phyloP scores from a whole-genome alignment of 805 yeast genomes.

The Dipodascus albidus region DNA sequence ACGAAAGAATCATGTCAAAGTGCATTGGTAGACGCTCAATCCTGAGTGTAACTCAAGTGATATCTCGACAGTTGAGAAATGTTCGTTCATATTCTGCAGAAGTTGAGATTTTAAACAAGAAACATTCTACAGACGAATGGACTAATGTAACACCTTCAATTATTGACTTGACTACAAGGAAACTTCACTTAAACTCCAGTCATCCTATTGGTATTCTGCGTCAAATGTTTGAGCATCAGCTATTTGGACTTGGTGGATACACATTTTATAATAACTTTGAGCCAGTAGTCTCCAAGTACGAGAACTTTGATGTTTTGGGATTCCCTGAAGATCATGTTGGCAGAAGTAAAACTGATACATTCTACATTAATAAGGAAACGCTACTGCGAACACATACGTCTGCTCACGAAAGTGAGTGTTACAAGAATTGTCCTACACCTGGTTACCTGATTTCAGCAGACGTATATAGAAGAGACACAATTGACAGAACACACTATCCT shows the following conservation, averaged over 20 bases:
- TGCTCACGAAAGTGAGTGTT: slow-evolving; percentile 90
- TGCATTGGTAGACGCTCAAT: background rate
- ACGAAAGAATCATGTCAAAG: background rate
- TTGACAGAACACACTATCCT: slow-evolving; percentile 93
- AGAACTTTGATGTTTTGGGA: slow-evolving; percentile 87
- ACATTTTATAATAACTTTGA: slow-evolving; percentile 69
- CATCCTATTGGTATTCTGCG: slow-evolving; percentile 90
- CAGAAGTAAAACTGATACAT: slow-evolving; percentile 83
- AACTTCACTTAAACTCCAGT: slow-evolving; percentile 56
- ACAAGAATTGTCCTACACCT: slow-evolving; percentile 50
- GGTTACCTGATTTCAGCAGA: slow-evolving; percentile 93
- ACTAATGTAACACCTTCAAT: slow-evolving; percentile 79
- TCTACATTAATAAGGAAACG: slow-evolving; percentile 64
- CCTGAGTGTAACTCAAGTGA: background rate
- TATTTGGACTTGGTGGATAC: slow-evolving; percentile 43
- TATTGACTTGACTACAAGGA: slow-evolving; percentile 52
- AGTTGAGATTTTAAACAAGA: slow-evolving; percentile 28
- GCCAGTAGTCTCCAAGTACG: slow-evolving; percentile 71
- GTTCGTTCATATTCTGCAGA: background rate
- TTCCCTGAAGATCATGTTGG: slow-evolving; percentile 93
- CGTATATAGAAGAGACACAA: slow-evolving; percentile 90
- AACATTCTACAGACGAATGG: slow-evolving; percentile 57
- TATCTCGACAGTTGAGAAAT: background rate
- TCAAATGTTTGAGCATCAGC: slow-evolving; percentile 55
- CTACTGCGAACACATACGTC: slow-evolving; percentile 90